Evolutionary conservation across 345 rosid genomes (phyloP), one percentile per base, ranked within the genome.

Genomic region (Hibiscus syriacus): DNA sequence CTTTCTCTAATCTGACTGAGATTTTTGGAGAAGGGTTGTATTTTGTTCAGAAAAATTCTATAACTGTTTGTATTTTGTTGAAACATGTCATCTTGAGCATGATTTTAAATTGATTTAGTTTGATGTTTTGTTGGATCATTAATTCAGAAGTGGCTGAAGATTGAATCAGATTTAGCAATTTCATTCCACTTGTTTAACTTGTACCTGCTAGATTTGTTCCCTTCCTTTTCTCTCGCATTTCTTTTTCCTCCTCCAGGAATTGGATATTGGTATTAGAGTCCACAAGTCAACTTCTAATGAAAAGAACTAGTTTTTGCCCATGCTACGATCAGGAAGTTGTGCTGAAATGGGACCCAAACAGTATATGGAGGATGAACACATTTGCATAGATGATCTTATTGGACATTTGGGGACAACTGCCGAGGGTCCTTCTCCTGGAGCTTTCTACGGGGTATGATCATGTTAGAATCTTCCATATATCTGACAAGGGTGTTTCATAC

Each of bases 361-460:
- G 68, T 84, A 67, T 60, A 94, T 94, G 97, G 97, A 94, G 80
- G 99, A 94, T 81, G 97, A 91, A 55, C 96, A 91, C 77, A 48
- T 89, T 26, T 91, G 99, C 67, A 85, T 91, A 27, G 95, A 94
- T 79, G 79, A 91, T 80, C 97, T 94, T 69, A 69, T 73, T 72
- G 82, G 79, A n/a, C 87, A 93, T 77, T 72, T 87, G 36, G 84
- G 82, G 66, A 38, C 72, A 54, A 30, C 77, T 43, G 55, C 75
- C 3, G 78, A 78, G 65, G 76, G 81, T 65, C 88, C 92, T 52
- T 64, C 87, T 46, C 90, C 86, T 23, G 95, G 89, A 72, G 97
- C 99, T 72, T 94, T 91, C 75, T 94, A 94, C 69, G 99, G 99
- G 86, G 99, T 93, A 73, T 73, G 90, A 45, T 45, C 80, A 11